Evolutionary conservation across 2,329 filamentous ascomycete species (phyloP).

Genomic region (Knoxdaviesia proteae): DNA sequence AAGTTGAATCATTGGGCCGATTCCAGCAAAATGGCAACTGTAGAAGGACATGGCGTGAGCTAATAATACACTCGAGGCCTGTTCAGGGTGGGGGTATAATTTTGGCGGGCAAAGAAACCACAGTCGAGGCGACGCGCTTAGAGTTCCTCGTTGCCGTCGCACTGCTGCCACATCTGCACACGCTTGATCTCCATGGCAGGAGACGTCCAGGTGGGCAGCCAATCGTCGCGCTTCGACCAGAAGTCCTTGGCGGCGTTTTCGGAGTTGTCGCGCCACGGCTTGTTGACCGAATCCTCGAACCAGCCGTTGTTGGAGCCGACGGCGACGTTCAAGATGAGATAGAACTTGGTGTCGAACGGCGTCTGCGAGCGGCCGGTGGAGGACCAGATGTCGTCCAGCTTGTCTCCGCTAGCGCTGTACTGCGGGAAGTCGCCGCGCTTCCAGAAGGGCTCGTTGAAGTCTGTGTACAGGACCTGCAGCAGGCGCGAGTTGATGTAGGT

Average conservation of each 20-base stretch:
- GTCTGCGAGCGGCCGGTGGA: constrained; percentile 38
- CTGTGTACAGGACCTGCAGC: constrained; percentile 60
- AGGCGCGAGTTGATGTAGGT: constrained; percentile 68
- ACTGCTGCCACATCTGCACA: constrained; percentile 53
- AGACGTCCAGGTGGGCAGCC: constrained; percentile 51
- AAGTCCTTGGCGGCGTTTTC: constrained; percentile 53
- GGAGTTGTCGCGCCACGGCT: constrained; percentile 60
- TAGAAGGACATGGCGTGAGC: too few species aligned
- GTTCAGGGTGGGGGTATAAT: too few species aligned
- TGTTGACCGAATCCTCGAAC: constrained; percentile 54
- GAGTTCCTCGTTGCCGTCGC: constrained; percentile 35
- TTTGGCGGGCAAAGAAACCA: too few species aligned
- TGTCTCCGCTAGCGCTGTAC: constrained; percentile 42
- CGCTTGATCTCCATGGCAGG: constrained; percentile 48
- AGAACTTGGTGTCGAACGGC: constrained; percentile 59
- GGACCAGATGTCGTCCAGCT: constrained; percentile 42
- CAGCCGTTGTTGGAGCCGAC: constrained; percentile 66
- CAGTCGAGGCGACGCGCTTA: constrained; percentile 8
- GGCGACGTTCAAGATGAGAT: constrained; percentile 54
- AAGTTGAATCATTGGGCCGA: not conserved
- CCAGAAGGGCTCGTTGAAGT: constrained; percentile 50
- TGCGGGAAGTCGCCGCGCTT: constrained; percentile 46
- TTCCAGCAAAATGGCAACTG: too few species aligned
- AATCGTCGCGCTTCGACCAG: constrained; percentile 44
- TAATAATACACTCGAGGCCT: too few species aligned